Evolutionary conservation across 768 basidiomycete species (phyloP), one percentile per base, ranked within the genome.

Genomic region (Trametes cinnabarina): DNA sequence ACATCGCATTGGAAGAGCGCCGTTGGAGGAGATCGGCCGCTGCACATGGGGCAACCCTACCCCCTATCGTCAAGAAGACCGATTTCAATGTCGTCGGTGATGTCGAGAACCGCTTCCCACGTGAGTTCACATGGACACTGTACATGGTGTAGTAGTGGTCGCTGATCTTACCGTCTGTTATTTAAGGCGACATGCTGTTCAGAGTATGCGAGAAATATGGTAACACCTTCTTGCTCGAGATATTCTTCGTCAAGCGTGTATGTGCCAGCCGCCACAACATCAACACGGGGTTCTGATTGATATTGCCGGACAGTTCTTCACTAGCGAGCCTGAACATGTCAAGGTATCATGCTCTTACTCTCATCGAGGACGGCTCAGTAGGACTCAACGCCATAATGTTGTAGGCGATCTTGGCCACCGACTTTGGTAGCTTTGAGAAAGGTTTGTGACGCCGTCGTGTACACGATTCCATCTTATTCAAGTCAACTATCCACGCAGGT

Each of bases 241-340:
- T 52, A 11, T 50, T 30, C 28, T 37, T 23, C 34, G 14, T 50
- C 6, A 49, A 57, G 15, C 47, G 61, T 30, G 56, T 62, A 17
- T 12, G 3, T 1, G 5, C n/a, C n/a, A n/a, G n/a, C n/a, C n/a
- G n/a, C n/a, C n/a, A n/a, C 30, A 2, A 32, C 12, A 7, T 32
- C 30, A 32, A 32, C 12, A 12, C 6, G 12, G 7, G 30, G 6
- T 6, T 32, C 6, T 12, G 12, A 32, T 7, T 12, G 30, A 32
- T 32, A 7, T 32, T 17, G 11, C 22, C 2, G 11, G 11, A 7
- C 19, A 79, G 77, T 65, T 78, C 23, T 57, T 66, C 40, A 78
- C 76, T 0, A 56, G 34, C 0, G 76, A 78, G 41, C 76, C 77
- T 4, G 75, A 76, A 25, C 63, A 78, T 22, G 57, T 75, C 65